Percentiles rank a stretch among this genome's conserved stretches.
Conservation (phyloP, 306 rosid species). For the Canavalia ensiformis region DNA sequence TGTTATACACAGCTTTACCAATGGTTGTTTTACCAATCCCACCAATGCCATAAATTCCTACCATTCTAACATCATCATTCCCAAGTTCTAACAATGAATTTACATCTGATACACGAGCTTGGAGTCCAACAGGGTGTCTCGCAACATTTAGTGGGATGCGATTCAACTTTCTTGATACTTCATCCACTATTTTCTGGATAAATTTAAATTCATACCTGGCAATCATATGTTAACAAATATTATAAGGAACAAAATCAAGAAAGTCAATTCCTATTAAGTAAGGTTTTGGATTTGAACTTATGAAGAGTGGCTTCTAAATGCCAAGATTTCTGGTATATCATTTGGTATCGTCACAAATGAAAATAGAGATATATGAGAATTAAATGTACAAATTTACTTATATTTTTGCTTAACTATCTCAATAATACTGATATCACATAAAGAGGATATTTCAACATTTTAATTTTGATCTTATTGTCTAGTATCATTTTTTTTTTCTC, state of each 20-base stretch:
- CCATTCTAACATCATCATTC: constrained; percentile 43
- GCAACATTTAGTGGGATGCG: constrained; percentile 49
- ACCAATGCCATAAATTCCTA: constrained; percentile 51
- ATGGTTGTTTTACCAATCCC: constrained; percentile 55
- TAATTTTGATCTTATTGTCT: too few relatives aligned
- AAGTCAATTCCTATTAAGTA: too few relatives aligned
- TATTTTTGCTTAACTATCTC: too few relatives aligned
- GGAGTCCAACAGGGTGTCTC: constrained; percentile 49
- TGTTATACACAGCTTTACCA: constrained; percentile 49
- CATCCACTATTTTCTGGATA: constrained; percentile 50
- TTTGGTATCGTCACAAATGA: too few relatives aligned
- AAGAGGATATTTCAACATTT: too few relatives aligned
- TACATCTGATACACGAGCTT: constrained; percentile 47
- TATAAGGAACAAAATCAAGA: too few relatives aligned
- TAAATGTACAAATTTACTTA: too few relatives aligned
- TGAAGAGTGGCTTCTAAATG: too few relatives aligned
- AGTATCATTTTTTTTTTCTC: neutral
- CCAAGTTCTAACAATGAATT: constrained; percentile 41
- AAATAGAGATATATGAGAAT: too few relatives aligned
- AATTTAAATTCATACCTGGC: constrained; percentile 51
- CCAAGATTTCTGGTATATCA: too few relatives aligned
- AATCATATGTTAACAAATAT: neutral
- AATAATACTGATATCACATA: too few relatives aligned
- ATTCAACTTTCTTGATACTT: constrained; percentile 45
- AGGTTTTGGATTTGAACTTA: too few relatives aligned